These are phyloP conservation scores for Fonsecaea monophora DNA, from an alignment of 2,329 filamentous ascomycete genomes.

Conservation along the genomic window DNA sequence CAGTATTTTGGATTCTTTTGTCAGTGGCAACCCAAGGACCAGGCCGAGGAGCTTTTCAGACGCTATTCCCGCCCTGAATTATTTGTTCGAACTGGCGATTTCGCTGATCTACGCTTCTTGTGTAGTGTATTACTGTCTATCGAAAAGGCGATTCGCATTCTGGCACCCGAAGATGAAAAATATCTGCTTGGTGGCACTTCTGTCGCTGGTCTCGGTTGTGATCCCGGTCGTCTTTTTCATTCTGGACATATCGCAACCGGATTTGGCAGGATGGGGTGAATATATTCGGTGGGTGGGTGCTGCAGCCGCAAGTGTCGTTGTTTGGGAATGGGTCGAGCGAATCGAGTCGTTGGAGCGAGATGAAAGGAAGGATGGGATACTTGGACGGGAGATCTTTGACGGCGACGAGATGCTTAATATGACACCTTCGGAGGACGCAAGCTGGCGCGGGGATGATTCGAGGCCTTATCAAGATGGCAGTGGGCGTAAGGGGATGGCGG, in stretches of 20 bases:
- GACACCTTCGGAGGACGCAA: constrained; percentile 64
- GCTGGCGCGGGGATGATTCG: constrained; percentile 48
- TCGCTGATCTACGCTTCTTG: constrained; percentile 89
- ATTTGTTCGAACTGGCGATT: constrained; percentile 86
- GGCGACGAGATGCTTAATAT: constrained; percentile 89
- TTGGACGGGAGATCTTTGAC: constrained; percentile 90
- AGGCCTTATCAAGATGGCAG: constrained; percentile 22
- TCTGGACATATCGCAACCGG: constrained; percentile 82
- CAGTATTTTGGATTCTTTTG: constrained; percentile 87
- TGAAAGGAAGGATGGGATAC: constrained; percentile 90
- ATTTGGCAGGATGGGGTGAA: constrained; percentile 90
- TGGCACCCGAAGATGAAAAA: constrained; percentile 91
- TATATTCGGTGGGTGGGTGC: constrained; percentile 97
- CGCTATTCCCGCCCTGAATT: constrained; percentile 87
- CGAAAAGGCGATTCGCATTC: constrained; percentile 88
- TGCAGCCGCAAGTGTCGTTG: constrained; percentile 91
- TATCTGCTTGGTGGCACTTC: constrained; percentile 77
- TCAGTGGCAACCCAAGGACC: constrained; percentile 62
- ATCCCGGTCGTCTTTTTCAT: constrained; percentile 94
- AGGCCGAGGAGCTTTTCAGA: constrained; percentile 81
- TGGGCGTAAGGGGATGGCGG: constrained; percentile 22
- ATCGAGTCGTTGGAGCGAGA: constrained; percentile 92
- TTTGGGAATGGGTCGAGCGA: constrained; percentile 97
- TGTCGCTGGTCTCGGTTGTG: constrained; percentile 81
- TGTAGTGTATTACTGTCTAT: constrained; percentile 92